Percentiles rank a stretch among this genome's conserved stretches.
Evolutionary conservation across 129 eudicot species (phyloP).

Genomic region (Tagetes erecta): DNA sequence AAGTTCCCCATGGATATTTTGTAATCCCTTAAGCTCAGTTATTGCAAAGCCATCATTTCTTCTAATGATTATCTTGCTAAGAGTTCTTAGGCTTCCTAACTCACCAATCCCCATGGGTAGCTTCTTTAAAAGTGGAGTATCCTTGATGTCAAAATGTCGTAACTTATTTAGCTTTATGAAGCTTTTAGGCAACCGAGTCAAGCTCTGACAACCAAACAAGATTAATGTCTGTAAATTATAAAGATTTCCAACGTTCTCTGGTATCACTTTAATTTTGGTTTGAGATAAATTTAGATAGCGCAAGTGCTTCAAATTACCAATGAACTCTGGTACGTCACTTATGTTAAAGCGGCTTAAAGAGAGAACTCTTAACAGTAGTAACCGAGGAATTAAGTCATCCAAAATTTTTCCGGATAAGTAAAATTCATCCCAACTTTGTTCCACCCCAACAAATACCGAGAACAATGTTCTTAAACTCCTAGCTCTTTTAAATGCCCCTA

Average conservation of each 20-base stretch:
- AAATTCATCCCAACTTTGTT: background rate
- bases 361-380: background rate
- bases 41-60: background rate
- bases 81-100: background rate
- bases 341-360: no score
- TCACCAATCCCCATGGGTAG: background rate
- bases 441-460: background rate
- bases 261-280: background rate
- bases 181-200: background rate
- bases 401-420: background rate
- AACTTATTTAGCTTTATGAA: background rate
- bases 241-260: background rate
- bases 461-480: background rate
- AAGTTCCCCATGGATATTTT: background rate
- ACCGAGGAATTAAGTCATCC: background rate
- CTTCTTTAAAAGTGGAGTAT: background rate
- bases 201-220: background rate
- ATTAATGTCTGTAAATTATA: background rate
- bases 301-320: background rate
- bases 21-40: background rate
- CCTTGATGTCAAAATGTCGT: background rate
- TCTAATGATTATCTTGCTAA: background rate
- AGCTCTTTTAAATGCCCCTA: background rate
- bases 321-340: background rate
- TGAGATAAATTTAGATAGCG: background rate